Conservation (phyloP, 345 rosid genomes). For the Erodium maritimum region DNA sequence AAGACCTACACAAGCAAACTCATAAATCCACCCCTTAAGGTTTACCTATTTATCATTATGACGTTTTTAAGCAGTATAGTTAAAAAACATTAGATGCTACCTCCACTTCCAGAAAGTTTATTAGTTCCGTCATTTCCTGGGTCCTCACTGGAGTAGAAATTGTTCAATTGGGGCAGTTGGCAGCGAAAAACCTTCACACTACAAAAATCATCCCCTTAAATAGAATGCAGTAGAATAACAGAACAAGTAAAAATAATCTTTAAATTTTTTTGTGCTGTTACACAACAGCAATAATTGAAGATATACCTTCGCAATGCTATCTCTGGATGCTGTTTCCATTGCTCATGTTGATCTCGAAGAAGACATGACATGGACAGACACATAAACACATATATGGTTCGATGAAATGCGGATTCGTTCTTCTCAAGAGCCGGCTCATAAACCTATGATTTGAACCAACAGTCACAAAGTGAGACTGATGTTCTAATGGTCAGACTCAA, state of each 20-base stretch:
- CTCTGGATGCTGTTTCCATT: conserved; percentile 60
- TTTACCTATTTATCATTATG: no score
- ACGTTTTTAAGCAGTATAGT: background rate
- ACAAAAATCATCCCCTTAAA: conserved; percentile 13
- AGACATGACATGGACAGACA: conserved; percentile 84
- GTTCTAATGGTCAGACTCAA: background rate
- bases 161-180: conserved; percentile 60
- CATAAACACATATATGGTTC: conserved; percentile 67
- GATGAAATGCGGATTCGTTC: conserved; percentile 60
- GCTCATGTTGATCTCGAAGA: conserved; percentile 81
- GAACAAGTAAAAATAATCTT: conserved; percentile 1
- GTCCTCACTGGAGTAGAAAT: conserved; percentile 64
- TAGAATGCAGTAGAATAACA: conserved; percentile 2
- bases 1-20: background rate
- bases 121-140: conserved; percentile 48
- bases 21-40: background rate
- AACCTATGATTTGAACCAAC: conserved; percentile 30
- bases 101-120: conserved; percentile 48
- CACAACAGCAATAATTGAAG: background rate
- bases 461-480: background rate
- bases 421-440: conserved; percentile 61
- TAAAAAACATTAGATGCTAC: conserved; percentile 22
- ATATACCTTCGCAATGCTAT: conserved; percentile 51
- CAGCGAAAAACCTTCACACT: conserved; percentile 82
- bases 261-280: background rate